Evolutionary conservation across 2,329 filamentous ascomycete species (phyloP).

Genomic region (Ophiostoma australiae): DNA sequence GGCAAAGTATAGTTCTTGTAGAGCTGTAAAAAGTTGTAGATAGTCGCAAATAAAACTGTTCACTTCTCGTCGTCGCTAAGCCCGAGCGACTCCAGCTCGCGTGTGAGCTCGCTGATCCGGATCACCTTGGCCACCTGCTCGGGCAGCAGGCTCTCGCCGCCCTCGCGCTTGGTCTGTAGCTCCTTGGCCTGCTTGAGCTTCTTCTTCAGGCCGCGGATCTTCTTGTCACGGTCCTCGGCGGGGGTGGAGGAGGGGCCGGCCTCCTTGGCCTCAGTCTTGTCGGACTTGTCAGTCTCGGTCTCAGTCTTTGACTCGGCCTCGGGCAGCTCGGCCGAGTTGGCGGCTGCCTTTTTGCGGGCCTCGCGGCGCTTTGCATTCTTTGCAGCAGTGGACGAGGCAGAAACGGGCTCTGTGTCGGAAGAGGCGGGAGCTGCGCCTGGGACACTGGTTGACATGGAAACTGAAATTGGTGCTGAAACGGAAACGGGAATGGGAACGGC

Average conservation of each 20-base stretch:
- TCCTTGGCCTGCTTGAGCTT: conserved; percentile 92
- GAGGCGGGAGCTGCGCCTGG: conserved; percentile 12
- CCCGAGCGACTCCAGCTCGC: conserved; percentile 78
- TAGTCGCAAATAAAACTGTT: neutral
- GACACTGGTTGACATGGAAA: neutral
- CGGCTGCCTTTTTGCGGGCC: conserved; percentile 41
- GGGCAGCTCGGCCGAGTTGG: conserved; percentile 1
- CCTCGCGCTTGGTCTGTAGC: conserved; percentile 83
- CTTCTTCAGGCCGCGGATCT: conserved; percentile 85
- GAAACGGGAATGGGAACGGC: neutral
- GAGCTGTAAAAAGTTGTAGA: neutral
- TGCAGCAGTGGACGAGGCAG: conserved; percentile 1
- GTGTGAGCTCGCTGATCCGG: conserved; percentile 88
- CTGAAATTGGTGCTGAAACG: neutral
- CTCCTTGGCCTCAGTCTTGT: neutral
- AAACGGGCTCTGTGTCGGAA: neutral
- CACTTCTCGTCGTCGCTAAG: conserved; percentile 64
- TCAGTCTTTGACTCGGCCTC: neutral
- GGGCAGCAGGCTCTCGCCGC: conserved; percentile 74
- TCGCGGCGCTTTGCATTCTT: conserved; percentile 87
- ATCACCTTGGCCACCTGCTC: conserved; percentile 98
- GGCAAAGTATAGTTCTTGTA: neutral
- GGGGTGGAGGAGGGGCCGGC: neutral
- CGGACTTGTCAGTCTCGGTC: neutral
- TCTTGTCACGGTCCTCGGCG: conserved; percentile 75